phyloP scores from a whole-genome alignment of 2,329 filamentous ascomycete species.

The Colletotrichum truncatum region DNA sequence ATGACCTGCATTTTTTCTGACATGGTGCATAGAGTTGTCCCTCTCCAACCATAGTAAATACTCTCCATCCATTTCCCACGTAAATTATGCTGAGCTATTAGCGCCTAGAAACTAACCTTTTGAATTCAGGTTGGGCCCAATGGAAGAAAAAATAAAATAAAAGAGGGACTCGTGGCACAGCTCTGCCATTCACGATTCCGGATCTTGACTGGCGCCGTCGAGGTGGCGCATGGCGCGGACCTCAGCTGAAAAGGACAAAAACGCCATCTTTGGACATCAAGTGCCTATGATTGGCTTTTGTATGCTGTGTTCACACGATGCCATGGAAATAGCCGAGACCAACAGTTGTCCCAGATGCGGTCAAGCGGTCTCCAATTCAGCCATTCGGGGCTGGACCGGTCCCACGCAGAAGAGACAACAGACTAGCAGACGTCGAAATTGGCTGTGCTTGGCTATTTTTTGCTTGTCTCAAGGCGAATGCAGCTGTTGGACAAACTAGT shows the following conservation, averaged over 20 bases:
- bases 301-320: neutral
- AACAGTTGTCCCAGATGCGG: neutral
- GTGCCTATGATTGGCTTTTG: neutral
- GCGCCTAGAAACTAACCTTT: too few relatives aligned
- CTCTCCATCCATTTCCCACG: too few relatives aligned
- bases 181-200: neutral
- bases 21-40: too few relatives aligned
- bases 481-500: neutral
- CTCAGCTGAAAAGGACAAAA: conserved; percentile 13
- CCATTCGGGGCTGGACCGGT: neutral
- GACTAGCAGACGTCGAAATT: neutral
- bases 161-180: neutral
- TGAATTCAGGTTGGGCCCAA: too few relatives aligned
- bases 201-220: neutral
- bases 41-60: too few relatives aligned
- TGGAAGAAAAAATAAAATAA: too few relatives aligned
- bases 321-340: neutral
- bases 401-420: neutral
- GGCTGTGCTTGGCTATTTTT: neutral
- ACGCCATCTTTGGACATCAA: neutral
- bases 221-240: conserved; percentile 7
- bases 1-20: too few relatives aligned
- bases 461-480: neutral
- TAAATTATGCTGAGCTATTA: too few relatives aligned
- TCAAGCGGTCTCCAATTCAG: conserved; percentile 14